Evolutionary conservation across 2,329 filamentous ascomycete genomes (phyloP).

Genomic region (Hypomyces perniciosus): DNA sequence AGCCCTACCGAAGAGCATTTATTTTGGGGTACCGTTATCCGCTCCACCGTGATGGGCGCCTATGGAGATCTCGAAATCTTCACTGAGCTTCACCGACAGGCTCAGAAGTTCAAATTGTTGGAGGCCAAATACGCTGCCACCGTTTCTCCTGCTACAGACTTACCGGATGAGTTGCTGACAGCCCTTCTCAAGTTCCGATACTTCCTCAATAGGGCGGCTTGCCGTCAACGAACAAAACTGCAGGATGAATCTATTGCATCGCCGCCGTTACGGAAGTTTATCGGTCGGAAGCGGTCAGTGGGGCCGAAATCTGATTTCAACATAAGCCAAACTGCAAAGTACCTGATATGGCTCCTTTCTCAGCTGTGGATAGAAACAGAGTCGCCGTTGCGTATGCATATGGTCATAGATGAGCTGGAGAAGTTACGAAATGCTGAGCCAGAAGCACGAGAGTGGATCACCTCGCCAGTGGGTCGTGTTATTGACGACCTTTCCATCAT

Average conservation of each 20-base stretch:
- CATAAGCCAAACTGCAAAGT: constrained; percentile 16
- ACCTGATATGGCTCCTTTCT: constrained; percentile 32
- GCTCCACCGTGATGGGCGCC: constrained; percentile 25
- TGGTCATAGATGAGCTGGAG: constrained; percentile 43
- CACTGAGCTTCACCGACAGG: constrained; percentile 31
- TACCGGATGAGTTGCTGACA: constrained; percentile 29
- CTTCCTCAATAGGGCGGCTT: constrained; percentile 28
- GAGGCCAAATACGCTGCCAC: constrained; percentile 25
- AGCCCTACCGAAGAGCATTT: constrained; percentile 10
- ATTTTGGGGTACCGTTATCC: constrained; percentile 37
- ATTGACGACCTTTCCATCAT: constrained; percentile 43
- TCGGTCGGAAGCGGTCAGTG: constrained; percentile 3
- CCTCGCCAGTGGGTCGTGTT: constrained; percentile 26
- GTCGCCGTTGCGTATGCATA: constrained; percentile 25
- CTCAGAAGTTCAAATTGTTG: constrained; percentile 21
- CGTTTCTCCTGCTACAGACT: constrained; percentile 25
- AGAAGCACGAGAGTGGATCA: constrained; percentile 31
- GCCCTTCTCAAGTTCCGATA: constrained; percentile 36
- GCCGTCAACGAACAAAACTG: constrained; percentile 24
- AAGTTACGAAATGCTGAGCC: constrained; percentile 35
- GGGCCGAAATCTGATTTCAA: constrained; percentile 13
- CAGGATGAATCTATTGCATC: constrained; percentile 29
- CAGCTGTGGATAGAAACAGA: constrained; percentile 32
- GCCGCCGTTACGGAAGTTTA: constrained; percentile 34
- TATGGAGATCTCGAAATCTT: constrained; percentile 33